phyloP scores from a whole-genome alignment of 2,329 filamentous ascomycete species.

The Magnaporthiopsis incrustans region DNA sequence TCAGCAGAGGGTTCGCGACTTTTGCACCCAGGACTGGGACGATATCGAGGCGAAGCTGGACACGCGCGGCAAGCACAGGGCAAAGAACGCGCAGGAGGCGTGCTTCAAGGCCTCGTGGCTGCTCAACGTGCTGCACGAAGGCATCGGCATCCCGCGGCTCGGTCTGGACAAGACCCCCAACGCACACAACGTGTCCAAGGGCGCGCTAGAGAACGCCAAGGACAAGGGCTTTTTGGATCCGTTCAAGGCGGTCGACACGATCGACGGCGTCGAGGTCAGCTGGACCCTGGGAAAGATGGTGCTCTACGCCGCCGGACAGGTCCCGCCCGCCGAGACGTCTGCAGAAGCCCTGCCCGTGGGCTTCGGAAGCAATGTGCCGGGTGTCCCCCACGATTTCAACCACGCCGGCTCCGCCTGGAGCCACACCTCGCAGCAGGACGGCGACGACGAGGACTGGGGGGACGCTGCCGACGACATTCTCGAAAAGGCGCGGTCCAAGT shows the following conservation, averaged over 20 bases:
- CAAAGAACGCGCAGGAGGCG: slow-evolving; percentile 72
- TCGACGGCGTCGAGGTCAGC: slow-evolving; percentile 84
- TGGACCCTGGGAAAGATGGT: slow-evolving; percentile 98
- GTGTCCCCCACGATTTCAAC: slow-evolving; percentile 71
- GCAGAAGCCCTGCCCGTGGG: slow-evolving; percentile 64
- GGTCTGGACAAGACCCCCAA: slow-evolving; percentile 58
- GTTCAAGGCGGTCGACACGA: slow-evolving; percentile 89
- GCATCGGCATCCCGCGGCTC: slow-evolving; percentile 84
- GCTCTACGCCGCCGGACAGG: slow-evolving; percentile 83
- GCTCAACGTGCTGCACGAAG: slow-evolving; percentile 92
- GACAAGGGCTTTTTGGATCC: slow-evolving; percentile 70
- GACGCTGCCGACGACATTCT: slow-evolving; percentile 51
- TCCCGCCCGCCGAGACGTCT: slow-evolving; percentile 55
- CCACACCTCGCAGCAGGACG: slow-evolving; percentile 22
- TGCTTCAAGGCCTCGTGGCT: slow-evolving; percentile 99
- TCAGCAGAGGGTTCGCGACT: slow-evolving; percentile 73
- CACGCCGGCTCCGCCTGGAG: slow-evolving; percentile 57
- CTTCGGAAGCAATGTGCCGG: slow-evolving; percentile 76
- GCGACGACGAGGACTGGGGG: slow-evolving; percentile 47
- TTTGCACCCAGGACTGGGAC: slow-evolving; percentile 78
- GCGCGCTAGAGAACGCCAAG: slow-evolving; percentile 58
- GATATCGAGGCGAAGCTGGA: slow-evolving; percentile 61
- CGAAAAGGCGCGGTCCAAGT: slow-evolving; percentile 55
- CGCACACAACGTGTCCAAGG: slow-evolving; percentile 64
- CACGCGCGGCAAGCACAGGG: slow-evolving; percentile 64